Percentiles rank a stretch among this genome's conserved stretches.
These are phyloP conservation scores for Aphanomyces astaci DNA, from an alignment of 352 stramenopile species.

Conservation along the genomic window DNA sequence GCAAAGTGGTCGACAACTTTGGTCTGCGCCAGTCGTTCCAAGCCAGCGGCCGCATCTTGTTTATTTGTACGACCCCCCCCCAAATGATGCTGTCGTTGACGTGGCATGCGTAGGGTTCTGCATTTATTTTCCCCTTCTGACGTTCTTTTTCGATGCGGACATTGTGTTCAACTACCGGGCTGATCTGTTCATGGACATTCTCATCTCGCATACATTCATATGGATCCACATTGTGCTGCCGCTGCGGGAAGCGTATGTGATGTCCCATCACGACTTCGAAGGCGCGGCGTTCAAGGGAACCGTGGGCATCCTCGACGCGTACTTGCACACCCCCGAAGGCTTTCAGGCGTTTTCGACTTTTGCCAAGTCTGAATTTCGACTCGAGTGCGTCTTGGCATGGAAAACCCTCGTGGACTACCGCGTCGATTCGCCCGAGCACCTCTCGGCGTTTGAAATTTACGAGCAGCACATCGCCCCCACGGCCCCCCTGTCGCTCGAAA, in stretches of 20 bases:
- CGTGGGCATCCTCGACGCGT: slow-evolving; percentile 10
- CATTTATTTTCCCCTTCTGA: not conserved
- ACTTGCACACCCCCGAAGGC: slow-evolving; percentile 5
- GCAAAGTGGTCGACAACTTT: slow-evolving; percentile 18
- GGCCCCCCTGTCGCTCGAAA: not conserved
- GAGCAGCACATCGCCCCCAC: not conserved
- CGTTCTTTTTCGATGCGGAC: not conserved
- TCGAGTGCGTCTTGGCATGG: slow-evolving; percentile 7
- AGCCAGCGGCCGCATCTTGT: not conserved
- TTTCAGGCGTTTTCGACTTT: slow-evolving; percentile 1
- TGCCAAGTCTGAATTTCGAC: slow-evolving; percentile 8
- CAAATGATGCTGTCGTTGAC: not conserved
- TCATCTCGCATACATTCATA: not conserved
- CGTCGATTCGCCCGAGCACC: not conserved
- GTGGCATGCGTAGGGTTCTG: not conserved
- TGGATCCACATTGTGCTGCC: slow-evolving; percentile 4
- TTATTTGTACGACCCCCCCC: not conserved
- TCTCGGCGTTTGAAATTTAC: slow-evolving; percentile 12
- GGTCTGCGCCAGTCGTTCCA: slow-evolving; percentile 2
- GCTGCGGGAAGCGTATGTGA: not conserved
- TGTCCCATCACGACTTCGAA: not conserved
- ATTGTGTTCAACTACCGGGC: not conserved
- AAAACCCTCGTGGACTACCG: slow-evolving; percentile 1
- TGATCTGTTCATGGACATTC: slow-evolving; percentile 12
- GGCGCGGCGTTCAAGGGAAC: slow-evolving; percentile 1